A percentile compares a stretch with the other conserved stretches of the same genome.
phyloP scores from a whole-genome alignment of 2,329 filamentous ascomycete genomes.

The Lizonia empirigonia region DNA sequence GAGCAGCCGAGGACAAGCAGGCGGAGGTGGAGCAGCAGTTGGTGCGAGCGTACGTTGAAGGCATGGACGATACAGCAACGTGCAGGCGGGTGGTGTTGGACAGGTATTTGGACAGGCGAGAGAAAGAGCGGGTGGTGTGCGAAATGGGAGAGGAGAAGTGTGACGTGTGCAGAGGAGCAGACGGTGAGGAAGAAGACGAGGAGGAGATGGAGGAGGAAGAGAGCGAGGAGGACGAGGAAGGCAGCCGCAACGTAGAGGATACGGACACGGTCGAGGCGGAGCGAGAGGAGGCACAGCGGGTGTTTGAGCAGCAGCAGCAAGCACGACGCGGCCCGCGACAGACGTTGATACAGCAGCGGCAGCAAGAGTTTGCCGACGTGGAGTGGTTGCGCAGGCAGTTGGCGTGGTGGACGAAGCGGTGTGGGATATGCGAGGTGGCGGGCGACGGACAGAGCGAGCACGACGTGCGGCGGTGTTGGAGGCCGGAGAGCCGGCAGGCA shows the following conservation, averaged over 20 bases:
- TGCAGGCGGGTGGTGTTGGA: constrained; percentile 15
- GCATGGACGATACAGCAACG: neutral
- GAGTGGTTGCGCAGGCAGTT: constrained; percentile 17
- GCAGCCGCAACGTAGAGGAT: neutral
- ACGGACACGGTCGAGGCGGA: constrained; percentile 2
- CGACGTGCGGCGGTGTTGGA: constrained; percentile 12
- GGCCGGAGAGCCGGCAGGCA: constrained; percentile 3
- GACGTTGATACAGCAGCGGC: constrained; percentile 5
- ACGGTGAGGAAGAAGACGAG: constrained; percentile 1
- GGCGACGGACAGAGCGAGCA: constrained; percentile 12
- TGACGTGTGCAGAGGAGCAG: constrained; percentile 3
- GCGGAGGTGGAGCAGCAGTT: constrained; percentile 4
- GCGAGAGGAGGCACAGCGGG: constrained; percentile 5
- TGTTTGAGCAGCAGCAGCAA: constrained; percentile 10
- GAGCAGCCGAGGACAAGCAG: constrained; percentile 3
- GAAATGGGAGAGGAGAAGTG: constrained; percentile 14
- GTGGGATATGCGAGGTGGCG: constrained; percentile 12
- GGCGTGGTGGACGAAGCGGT: constrained; percentile 14
- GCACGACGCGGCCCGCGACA: neutral
- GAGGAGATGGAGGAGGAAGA: constrained; percentile 1
- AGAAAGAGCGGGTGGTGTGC: constrained; percentile 8
- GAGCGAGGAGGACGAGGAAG: neutral
- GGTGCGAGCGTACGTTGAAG: constrained; percentile 1
- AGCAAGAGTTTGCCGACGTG: constrained; percentile 13
- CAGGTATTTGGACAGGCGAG: constrained; percentile 14